phyloP scores from a whole-genome alignment of 2,329 filamentous ascomycete species.

The Bretziella fagacearum region DNA sequence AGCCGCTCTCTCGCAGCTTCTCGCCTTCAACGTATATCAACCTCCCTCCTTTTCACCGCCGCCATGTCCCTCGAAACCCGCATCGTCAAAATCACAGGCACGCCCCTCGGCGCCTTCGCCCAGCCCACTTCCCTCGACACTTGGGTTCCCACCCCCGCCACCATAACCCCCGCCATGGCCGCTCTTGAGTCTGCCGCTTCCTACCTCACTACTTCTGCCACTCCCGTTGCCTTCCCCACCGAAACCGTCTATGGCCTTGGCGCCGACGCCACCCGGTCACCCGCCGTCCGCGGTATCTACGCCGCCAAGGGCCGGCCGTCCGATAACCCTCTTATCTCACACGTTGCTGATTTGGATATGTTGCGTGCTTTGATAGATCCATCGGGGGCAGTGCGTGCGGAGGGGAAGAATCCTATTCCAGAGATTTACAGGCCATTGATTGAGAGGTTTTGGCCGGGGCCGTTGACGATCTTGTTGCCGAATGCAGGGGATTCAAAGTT shows the following conservation, averaged over 20 bases:
- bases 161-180: conserved; percentile 20
- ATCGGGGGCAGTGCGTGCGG: conserved; percentile 16
- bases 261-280: conserved; percentile 80
- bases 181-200: conserved; percentile 47
- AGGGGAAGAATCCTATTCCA: conserved; percentile 37
- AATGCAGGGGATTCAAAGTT: conserved; percentile 53
- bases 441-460: conserved; percentile 79
- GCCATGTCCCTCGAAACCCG: conserved; percentile 24
- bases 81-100: conserved; percentile 23
- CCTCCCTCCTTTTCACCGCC: not conserved
- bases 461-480: conserved; percentile 76
- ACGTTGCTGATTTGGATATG: conserved; percentile 69
- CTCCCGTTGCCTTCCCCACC: conserved; percentile 86
- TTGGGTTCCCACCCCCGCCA: conserved; percentile 23
- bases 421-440: conserved; percentile 64
- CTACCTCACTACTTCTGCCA: conserved; percentile 45
- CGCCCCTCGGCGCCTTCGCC: conserved; percentile 24
- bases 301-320: conserved; percentile 74
- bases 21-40: conserved; percentile 1
- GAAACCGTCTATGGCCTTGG: conserved; percentile 95
- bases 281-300: conserved; percentile 81
- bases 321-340: conserved; percentile 91
- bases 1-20: not conserved
- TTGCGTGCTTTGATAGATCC: conserved; percentile 42
- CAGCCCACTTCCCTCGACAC: conserved; percentile 22